phyloP scores from a whole-genome alignment of 148 eudicot genomes.

The Rheum nobile region DNA sequence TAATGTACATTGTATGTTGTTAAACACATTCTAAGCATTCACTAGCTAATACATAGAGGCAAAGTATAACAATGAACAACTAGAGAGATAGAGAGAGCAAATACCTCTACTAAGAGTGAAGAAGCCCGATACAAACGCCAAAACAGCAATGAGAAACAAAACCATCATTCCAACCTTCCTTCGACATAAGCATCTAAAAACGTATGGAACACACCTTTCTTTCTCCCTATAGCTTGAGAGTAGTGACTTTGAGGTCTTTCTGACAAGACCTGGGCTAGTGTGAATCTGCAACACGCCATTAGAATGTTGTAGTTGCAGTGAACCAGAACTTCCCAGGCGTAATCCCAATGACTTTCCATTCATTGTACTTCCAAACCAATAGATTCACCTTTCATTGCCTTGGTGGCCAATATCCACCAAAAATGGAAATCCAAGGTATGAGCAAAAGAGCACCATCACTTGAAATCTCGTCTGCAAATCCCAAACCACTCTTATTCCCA shows the following conservation, averaged over 20 bases:
- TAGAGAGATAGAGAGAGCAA: constrained; percentile 8
- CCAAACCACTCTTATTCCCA: neutral
- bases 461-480: neutral
- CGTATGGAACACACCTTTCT: constrained; percentile 43
- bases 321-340: constrained; percentile 63
- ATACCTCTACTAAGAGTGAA: constrained; percentile 51
- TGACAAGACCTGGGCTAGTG: constrained; percentile 23
- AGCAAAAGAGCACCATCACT: neutral
- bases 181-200: constrained; percentile 41
- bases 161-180: constrained; percentile 67
- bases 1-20: neutral
- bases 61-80: neutral
- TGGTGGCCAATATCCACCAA: neutral
- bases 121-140: constrained; percentile 53
- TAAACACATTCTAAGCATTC: too few species aligned
- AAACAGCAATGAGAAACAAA: constrained; percentile 42
- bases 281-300: constrained; percentile 53
- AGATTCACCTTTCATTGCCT: constrained; percentile 37
- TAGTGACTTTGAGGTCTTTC: constrained; percentile 47
- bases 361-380: constrained; percentile 63
- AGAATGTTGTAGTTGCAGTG: constrained; percentile 45
- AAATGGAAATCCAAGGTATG: neutral
- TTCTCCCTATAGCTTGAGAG: constrained; percentile 62
- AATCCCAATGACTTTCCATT: constrained; percentile 69
- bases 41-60: neutral